These are phyloP conservation scores for Flaveria robusta DNA, from an alignment of 129 eudicot species.

Conservation along the genomic window DNA sequence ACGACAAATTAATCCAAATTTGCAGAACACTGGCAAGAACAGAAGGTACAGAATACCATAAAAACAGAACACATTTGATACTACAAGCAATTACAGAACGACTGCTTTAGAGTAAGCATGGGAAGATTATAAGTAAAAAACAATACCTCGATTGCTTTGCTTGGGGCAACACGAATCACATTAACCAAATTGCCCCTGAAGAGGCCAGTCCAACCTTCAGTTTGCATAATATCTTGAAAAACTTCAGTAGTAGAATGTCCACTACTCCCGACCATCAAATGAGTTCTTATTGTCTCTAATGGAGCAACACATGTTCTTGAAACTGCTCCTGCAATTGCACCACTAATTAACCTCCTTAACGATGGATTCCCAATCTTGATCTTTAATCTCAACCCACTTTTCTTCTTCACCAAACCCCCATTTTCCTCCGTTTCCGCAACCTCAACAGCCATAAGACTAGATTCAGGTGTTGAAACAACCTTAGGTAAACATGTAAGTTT, in stretches of 20 bases:
- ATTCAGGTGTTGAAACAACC: constrained; percentile 50
- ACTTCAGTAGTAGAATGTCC: constrained; percentile 72
- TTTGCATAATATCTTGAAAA: constrained; percentile 70
- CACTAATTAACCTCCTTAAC: constrained; percentile 73
- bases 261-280: constrained; percentile 86
- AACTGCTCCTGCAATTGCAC: constrained; percentile 82
- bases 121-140: neutral
- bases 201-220: constrained; percentile 86
- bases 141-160: constrained; percentile 87
- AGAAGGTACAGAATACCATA: neutral
- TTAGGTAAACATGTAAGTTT: constrained; percentile 50
- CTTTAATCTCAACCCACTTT: constrained; percentile 54
- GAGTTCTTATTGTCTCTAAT: constrained; percentile 84
- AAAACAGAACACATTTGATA: neutral
- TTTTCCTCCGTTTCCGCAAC: constrained; percentile 40
- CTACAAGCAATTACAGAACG: neutral
- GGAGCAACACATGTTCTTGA: constrained; percentile 92
- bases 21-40: neutral
- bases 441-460: constrained; percentile 40
- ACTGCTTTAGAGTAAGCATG: neutral
- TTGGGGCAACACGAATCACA: constrained; percentile 88
- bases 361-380: constrained; percentile 72
- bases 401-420: constrained; percentile 39
- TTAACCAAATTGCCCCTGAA: constrained; percentile 81
- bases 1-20: neutral